A percentile compares a stretch with the other conserved stretches of the same genome.
Evolutionary conservation across 2,329 filamentous ascomycete species (phyloP).

Genomic region (Pseudogymnoascus sp.): DNA sequence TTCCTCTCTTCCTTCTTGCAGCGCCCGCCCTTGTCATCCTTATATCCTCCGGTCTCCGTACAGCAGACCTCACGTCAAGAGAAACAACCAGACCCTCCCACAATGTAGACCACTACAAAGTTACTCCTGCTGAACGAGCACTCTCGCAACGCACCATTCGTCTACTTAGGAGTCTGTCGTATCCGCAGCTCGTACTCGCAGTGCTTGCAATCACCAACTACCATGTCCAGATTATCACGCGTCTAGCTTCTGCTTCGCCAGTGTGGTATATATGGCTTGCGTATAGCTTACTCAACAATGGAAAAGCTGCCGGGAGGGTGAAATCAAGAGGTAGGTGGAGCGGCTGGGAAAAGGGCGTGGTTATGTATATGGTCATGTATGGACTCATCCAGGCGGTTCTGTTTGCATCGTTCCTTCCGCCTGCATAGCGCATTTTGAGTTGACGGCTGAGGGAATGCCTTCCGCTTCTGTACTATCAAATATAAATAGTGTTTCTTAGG

Average conservation of each 20-base stretch:
- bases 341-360: slow-evolving; percentile 14
- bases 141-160: background rate
- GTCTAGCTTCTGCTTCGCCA: slow-evolving; percentile 80
- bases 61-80: slow-evolving; percentile 28
- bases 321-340: slow-evolving; percentile 23
- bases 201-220: slow-evolving; percentile 67
- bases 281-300: slow-evolving; percentile 29
- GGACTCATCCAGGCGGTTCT: slow-evolving; percentile 72
- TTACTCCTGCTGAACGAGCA: background rate
- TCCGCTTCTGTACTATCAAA: background rate
- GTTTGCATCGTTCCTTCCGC: slow-evolving; percentile 85
- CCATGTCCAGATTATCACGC: slow-evolving; percentile 89
- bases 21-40: slow-evolving; percentile 66
- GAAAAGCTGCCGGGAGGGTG: slow-evolving; percentile 2
- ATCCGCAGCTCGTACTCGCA: slow-evolving; percentile 65
- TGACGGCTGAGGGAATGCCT: background rate
- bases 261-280: slow-evolving; percentile 84
- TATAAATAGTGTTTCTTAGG: background rate
- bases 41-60: slow-evolving; percentile 48
- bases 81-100: slow-evolving; percentile 11
- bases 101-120: slow-evolving; percentile 12
- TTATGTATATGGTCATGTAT: slow-evolving; percentile 69
- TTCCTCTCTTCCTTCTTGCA: slow-evolving; percentile 81
- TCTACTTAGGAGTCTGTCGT: slow-evolving; percentile 44
- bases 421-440: slow-evolving; percentile 48